Conservation (phyloP, 2,329 filamentous ascomycete genomes). For the Aspergillus pseudonomiae region DNA sequence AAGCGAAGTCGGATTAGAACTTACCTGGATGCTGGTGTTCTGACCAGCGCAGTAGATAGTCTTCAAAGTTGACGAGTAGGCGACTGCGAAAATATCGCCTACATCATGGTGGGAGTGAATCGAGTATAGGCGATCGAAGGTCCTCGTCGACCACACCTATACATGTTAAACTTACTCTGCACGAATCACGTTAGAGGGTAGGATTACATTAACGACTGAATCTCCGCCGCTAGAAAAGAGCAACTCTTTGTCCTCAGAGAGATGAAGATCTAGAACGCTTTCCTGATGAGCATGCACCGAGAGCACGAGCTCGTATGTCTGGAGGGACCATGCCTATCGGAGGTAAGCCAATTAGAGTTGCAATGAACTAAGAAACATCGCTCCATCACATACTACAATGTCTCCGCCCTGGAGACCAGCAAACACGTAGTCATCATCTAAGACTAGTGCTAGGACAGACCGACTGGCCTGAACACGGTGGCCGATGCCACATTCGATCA, state of each 20-base stretch:
- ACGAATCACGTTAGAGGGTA: neutral
- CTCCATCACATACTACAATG: slow-evolving; percentile 64
- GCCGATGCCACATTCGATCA: slow-evolving; percentile 42
- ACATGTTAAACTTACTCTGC: slow-evolving; percentile 11
- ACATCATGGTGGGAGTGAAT: slow-evolving; percentile 94
- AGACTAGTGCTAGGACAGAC: slow-evolving; percentile 70
- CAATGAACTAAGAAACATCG: neutral
- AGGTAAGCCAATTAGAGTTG: slow-evolving; percentile 18
- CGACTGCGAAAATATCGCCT: slow-evolving; percentile 94
- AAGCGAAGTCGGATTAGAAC: neutral
- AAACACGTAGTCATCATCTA: slow-evolving; percentile 81
- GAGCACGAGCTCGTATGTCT: slow-evolving; percentile 78
- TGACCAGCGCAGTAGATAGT: slow-evolving; percentile 91
- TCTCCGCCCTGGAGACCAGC: slow-evolving; percentile 92
- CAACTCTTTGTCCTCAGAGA: slow-evolving; percentile 73
- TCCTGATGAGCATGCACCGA: slow-evolving; percentile 88
- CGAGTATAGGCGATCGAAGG: slow-evolving; percentile 77
- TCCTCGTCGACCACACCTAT: slow-evolving; percentile 77
- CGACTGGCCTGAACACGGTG: slow-evolving; percentile 46
- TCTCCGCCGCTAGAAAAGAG: slow-evolving; percentile 94
- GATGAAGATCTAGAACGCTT: slow-evolving; percentile 81
- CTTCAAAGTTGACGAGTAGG: slow-evolving; percentile 76
- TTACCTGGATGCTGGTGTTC: slow-evolving; percentile 83
- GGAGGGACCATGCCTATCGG: slow-evolving; percentile 75
- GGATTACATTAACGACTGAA: slow-evolving; percentile 77